phyloP scores from a whole-genome alignment of 2,329 filamentous ascomycete species.

The Stromatinia cepivora region DNA sequence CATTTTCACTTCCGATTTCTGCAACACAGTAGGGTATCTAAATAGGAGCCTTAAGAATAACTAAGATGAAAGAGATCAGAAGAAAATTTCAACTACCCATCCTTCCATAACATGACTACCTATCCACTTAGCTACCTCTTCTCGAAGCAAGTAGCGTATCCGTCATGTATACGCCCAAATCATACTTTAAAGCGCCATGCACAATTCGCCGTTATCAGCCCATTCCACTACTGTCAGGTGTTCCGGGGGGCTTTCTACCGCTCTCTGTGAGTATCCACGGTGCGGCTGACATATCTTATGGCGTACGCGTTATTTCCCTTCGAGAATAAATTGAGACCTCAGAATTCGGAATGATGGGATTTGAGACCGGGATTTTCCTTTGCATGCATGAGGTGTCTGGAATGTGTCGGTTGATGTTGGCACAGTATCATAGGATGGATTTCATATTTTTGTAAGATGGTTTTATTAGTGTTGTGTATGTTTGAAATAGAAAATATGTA shows the following conservation, averaged over 20 bases:
- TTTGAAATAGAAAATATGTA: background rate
- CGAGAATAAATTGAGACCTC: background rate
- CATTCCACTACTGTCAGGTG: constrained; percentile 2
- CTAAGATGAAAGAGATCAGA: background rate
- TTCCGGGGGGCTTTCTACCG: background rate
- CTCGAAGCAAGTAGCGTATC: background rate
- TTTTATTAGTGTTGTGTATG: background rate
- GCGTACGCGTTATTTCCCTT: background rate
- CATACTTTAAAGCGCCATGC: background rate
- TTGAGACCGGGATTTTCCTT: constrained; percentile 7
- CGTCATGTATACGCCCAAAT: background rate
- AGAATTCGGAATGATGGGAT: background rate
- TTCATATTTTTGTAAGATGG: background rate
- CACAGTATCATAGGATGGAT: constrained; percentile 10
- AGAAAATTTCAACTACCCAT: background rate
- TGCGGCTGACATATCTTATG: constrained; percentile 10
- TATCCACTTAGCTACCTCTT: background rate
- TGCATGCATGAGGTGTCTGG: background rate
- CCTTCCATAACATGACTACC: background rate
- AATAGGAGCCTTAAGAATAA: too few species aligned
- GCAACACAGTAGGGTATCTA: background rate
- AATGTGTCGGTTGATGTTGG: background rate
- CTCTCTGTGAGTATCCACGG: background rate
- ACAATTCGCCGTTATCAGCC: constrained; percentile 14
- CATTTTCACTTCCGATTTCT: background rate